These are phyloP conservation scores for Cornus florida DNA, from an alignment of 148 eudicot genomes.

Conservation along the genomic window DNA sequence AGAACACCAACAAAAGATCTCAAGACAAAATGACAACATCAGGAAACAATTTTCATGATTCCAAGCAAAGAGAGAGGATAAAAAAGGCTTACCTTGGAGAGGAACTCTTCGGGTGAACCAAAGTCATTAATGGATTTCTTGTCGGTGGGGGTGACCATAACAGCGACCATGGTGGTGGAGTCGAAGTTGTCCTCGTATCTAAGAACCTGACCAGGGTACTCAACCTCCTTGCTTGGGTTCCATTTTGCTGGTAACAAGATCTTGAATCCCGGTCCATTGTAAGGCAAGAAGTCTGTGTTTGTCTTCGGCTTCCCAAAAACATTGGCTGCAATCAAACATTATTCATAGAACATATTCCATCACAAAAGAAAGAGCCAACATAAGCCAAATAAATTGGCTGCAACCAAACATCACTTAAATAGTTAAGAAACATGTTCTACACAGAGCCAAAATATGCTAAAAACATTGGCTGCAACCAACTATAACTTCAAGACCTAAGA, in stretches of 20 bases:
- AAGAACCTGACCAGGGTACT: constrained; percentile 90
- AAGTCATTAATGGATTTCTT: constrained; percentile 87
- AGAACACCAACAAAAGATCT: too few relatives aligned
- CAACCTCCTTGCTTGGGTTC: constrained; percentile 95
- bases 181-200: constrained; percentile 96
- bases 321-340: constrained; percentile 58
- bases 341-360: too few relatives aligned
- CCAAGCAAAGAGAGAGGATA: too few relatives aligned
- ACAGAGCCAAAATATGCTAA: too few relatives aligned
- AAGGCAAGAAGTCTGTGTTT: constrained; percentile 73
- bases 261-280: constrained; percentile 77
- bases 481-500: too few relatives aligned
- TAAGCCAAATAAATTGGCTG: too few relatives aligned
- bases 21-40: too few relatives aligned
- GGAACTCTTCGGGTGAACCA: constrained; percentile 92
- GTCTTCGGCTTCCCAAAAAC: constrained; percentile 90
- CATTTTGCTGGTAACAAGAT: constrained; percentile 75
- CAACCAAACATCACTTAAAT: too few relatives aligned
- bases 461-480: too few relatives aligned
- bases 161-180: constrained; percentile 64
- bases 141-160: constrained; percentile 72
- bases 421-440: too few relatives aligned
- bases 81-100: constrained; percentile 43
- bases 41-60: too few relatives aligned
- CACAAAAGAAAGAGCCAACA: too few relatives aligned